Evolutionary conservation across 805 yeast genomes (phyloP), one percentile per base, ranked within the genome.

Genomic region (Groenewaldozyma salmanticensis): DNA sequence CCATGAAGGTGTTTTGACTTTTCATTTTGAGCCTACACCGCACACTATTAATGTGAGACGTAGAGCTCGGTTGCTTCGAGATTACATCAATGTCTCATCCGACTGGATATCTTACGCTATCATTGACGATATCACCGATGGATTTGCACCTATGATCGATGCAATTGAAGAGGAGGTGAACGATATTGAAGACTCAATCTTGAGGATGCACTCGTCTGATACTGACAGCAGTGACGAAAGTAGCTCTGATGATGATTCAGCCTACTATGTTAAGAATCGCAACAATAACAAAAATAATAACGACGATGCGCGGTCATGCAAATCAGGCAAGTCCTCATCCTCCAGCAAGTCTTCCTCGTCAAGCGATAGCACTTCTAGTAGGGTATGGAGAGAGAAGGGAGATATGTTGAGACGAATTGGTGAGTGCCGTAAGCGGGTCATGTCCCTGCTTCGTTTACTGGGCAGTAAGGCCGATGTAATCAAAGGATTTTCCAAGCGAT

Each of bases 101-200:
- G 97, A 92, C 60, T 92, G 98, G 98, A 81, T 92, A 35, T 90
- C 96, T 1, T 92, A 92, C 62, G 97, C 97, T 0, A 65, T 92
- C 48, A 85, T 92, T 52, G 98, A 92, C 65, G 97, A 92, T 59
- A 85, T 92, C 48, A 90, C 96, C 0, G 98, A 92, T 67, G 94
- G 94, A 0, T 92, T 85, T 67, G 97, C 94, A 1, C 98, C 98
- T 2, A 77, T 92, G 81, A 88, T 92, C 47, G 94, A 85, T 44
- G 75, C 90, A 36, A 88, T 92, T 39, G 97, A 92, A 57, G 86
- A 79, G 44, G 98, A 92, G 53, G 97, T 92, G 18, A 86, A 87
- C 57, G 72, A 77, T n/a, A 92, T 92, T 47, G 98, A 92, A 55
- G 96, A 90, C 54, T 82, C 88, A 2, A 90, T 92, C 39, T 66